These are phyloP conservation scores for Lachancea lanzarotensis DNA, from an alignment of 805 yeast species.

Conservation along the genomic window DNA sequence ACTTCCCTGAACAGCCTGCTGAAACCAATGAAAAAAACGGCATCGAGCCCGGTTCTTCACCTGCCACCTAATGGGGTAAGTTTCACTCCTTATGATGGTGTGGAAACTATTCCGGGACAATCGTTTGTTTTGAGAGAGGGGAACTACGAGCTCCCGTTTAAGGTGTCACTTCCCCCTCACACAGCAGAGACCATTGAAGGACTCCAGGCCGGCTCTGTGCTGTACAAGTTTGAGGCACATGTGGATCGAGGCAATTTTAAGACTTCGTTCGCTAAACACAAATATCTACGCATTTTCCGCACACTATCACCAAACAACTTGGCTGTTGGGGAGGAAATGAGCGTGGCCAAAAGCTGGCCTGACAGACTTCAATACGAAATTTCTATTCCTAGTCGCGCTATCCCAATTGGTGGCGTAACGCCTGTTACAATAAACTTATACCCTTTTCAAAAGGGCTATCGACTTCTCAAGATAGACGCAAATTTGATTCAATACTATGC, in stretches of 20 bases:
- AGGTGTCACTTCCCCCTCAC: slow-evolving; percentile 71
- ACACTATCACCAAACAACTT: slow-evolving; percentile 77
- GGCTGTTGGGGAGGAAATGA: slow-evolving; percentile 59
- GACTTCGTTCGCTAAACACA: slow-evolving; percentile 40
- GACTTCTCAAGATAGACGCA: slow-evolving; percentile 59
- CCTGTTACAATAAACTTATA: slow-evolving; percentile 64
- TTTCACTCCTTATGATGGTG: slow-evolving; percentile 32
- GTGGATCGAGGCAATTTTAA: slow-evolving; percentile 59
- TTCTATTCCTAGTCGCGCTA: slow-evolving; percentile 77
- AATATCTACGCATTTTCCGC: slow-evolving; percentile 70
- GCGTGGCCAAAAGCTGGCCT: slow-evolving; percentile 90
- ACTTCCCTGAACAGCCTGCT: slow-evolving; percentile 8
- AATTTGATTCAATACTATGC: slow-evolving; percentile 60
- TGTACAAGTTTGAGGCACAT: slow-evolving; percentile 67
- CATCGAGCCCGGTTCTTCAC: slow-evolving; percentile 21
- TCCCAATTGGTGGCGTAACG: slow-evolving; percentile 73
- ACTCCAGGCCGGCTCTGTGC: slow-evolving; percentile 65
- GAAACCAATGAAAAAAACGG: slow-evolving; percentile 4
- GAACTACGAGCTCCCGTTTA: slow-evolving; percentile 82
- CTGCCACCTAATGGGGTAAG: slow-evolving; percentile 26
- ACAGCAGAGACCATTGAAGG: slow-evolving; percentile 88
- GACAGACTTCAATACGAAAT: slow-evolving; percentile 80
- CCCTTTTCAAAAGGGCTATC: slow-evolving; percentile 74
- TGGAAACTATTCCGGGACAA: slow-evolving; percentile 18
- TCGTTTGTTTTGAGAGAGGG: slow-evolving; percentile 52